Evolutionary conservation across 164 flowering plant genomes (phyloP), one percentile per base, ranked within the genome.

Genomic region (Magnolia officinalis): DNA sequence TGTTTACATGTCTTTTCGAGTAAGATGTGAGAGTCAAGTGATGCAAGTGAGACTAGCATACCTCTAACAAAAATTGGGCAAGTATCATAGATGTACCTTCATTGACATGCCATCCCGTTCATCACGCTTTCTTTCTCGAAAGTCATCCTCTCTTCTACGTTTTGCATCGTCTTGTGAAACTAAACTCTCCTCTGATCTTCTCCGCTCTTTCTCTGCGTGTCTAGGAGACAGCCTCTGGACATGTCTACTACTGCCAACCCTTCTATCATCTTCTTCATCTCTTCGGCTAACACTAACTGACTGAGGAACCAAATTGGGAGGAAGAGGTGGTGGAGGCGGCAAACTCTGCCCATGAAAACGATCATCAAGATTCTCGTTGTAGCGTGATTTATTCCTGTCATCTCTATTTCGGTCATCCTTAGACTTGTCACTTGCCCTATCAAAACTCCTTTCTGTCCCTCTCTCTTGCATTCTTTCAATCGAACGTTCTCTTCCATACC

Each of bases 301-400:
- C 45, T 93, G 98, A 18, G 98, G 97, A 68, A 91, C 89, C 79
- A 92, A 63, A 72, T 94, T 84, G 20, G 95, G 90, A 6, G 96
- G 98, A 58, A 96, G 78, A 21, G 98, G 98, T 19, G 99, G 98
- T 31, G 99, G 99, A 0, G 98, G 98, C n/a, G 99, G 99, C 79
- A 96, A 88, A 79, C 82, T 87, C 84, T 96, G 97, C 77, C 90
- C 90, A 83, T 89, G 92, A 76, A 88, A 89, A 37, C 94, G 88
- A 66, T 96, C 98, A 82, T 92, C 98, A 63, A 20, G 45, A 83
- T 88, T 90, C 64, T 95, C 98, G 76, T 68, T 75, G 70, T 89
- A 78, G 8, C 95, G 86, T 70, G 78, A 18, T 81, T 87, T 95
- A 50, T 80, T 74, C 69, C 95, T 86, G 18, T 92, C 98, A 83